Evolutionary conservation across 2,329 filamentous ascomycete species (phyloP).

Genomic region (Sporothrix brunneoviolacea): DNA sequence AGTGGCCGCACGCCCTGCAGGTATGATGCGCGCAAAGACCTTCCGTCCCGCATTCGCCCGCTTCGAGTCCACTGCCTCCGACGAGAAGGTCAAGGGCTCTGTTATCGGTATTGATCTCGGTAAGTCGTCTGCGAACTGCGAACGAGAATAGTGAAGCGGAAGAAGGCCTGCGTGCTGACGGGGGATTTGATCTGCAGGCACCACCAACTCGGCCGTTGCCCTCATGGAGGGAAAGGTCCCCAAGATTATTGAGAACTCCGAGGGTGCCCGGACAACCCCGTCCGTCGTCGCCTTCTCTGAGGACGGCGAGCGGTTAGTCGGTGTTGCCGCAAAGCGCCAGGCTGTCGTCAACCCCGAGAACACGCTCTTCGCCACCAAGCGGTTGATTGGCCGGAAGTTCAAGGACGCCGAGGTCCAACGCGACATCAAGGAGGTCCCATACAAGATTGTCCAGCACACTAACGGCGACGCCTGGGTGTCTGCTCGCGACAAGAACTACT

Average conservation of each 20-base stretch:
- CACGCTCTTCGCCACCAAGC: conserved; percentile 97
- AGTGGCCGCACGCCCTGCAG: conserved; percentile 60
- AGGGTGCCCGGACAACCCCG: conserved; percentile 85
- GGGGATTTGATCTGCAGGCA: conserved; percentile 48
- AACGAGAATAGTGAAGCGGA: too few species aligned
- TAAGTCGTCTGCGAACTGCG: too few species aligned
- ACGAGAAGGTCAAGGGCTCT: conserved; percentile 84
- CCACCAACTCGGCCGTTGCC: conserved; percentile 95
- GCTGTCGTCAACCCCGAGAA: conserved; percentile 98
- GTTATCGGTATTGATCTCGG: conserved; percentile 98
- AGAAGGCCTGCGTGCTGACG: background rate
- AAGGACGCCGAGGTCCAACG: conserved; percentile 89
- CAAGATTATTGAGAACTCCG: conserved; percentile 95
- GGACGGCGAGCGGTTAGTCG: conserved; percentile 91
- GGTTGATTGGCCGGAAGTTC: conserved; percentile 97
- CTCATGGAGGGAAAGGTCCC: conserved; percentile 95
- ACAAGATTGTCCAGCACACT: conserved; percentile 96
- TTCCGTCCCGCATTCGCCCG: conserved; percentile 67
- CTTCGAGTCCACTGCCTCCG: conserved; percentile 61
- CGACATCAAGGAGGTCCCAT: conserved; percentile 94
- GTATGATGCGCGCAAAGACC: conserved; percentile 58
- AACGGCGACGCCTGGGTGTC: conserved; percentile 97
- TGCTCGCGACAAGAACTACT: conserved; percentile 91
- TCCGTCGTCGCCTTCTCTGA: conserved; percentile 94
- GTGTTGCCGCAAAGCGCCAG: conserved; percentile 96